Evolutionary conservation across 768 basidiomycete genomes (phyloP).

Genomic region (Lentinula sp.): DNA sequence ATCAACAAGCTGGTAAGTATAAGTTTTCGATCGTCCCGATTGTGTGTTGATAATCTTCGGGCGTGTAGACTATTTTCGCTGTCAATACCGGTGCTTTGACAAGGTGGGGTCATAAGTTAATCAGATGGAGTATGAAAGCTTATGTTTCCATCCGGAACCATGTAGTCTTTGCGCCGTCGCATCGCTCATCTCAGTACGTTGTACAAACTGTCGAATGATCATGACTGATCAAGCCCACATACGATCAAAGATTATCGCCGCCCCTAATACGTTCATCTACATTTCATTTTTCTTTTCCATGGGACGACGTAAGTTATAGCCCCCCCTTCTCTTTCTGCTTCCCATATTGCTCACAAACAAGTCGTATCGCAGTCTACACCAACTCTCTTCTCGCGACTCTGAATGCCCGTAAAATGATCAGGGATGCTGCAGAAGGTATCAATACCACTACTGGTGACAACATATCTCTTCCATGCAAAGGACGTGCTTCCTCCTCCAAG

Average conservation of each 20-base stretch:
- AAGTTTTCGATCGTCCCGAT: background rate
- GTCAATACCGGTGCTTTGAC: constrained; percentile 36
- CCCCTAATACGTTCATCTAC: constrained; percentile 46
- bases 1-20: constrained; percentile 35
- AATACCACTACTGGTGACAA: background rate
- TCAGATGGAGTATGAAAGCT: background rate
- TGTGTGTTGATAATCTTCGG: background rate
- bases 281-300: constrained; percentile 57
- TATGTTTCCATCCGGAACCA: background rate
- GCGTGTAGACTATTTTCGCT: constrained; percentile 34
- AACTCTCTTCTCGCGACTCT: constrained; percentile 25
- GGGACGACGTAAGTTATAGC: constrained; percentile 42
- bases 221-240: background rate
- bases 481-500: background rate
- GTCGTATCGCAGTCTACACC: constrained; percentile 21
- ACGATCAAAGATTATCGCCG: constrained; percentile 35
- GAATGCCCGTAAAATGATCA: constrained; percentile 20
- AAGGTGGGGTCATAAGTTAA: constrained; percentile 18
- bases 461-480: background rate
- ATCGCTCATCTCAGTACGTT: constrained; percentile 42
- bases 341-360: background rate
- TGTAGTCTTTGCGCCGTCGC: constrained; percentile 46
- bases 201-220: background rate
- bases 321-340: constrained; percentile 10
- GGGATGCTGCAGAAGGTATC: background rate